phyloP scores from a whole-genome alignment of 352 stramenopile genomes.

The Thraustochytrium sp. region DNA sequence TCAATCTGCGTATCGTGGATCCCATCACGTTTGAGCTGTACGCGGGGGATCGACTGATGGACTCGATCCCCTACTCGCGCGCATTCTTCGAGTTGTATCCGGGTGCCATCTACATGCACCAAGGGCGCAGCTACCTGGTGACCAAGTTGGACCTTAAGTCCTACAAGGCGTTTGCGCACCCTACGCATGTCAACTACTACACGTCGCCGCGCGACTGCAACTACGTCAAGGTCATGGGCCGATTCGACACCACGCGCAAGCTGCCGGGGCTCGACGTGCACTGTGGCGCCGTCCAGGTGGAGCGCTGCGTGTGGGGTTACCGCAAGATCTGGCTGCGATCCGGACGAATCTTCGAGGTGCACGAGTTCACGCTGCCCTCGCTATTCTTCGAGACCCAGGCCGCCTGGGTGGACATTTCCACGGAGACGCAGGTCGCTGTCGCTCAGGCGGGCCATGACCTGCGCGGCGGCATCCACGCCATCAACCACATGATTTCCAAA shows the following conservation, averaged over 20 bases:
- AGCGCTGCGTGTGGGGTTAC: slow-evolving; percentile 72
- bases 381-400: slow-evolving; percentile 89
- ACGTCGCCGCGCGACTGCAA: slow-evolving; percentile 75
- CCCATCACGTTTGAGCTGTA: slow-evolving; percentile 51
- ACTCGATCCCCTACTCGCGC: slow-evolving; percentile 70
- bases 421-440: slow-evolving; percentile 52
- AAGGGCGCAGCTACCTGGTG: slow-evolving; percentile 77
- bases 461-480: slow-evolving; percentile 62
- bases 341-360: slow-evolving; percentile 66
- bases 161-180: slow-evolving; percentile 62
- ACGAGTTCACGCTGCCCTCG: slow-evolving; percentile 85
- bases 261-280: slow-evolving; percentile 35
- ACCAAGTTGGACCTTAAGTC: slow-evolving; percentile 67
- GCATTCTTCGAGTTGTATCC: slow-evolving; percentile 85
- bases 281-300: slow-evolving; percentile 67
- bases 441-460: slow-evolving; percentile 47
- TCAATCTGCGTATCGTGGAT: slow-evolving; percentile 56
- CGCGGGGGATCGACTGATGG: slow-evolving; percentile 60
- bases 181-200: slow-evolving; percentile 70
- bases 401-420: slow-evolving; percentile 87
- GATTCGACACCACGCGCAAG: neutral
- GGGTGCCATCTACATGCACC: slow-evolving; percentile 78
- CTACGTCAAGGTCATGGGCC: slow-evolving; percentile 63
- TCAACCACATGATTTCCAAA: slow-evolving; percentile 81
- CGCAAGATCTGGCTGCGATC: slow-evolving; percentile 71